Base-by-base conservation (phyloP, 805 yeast species). In the Metschnikowia rubicola region DNA sequence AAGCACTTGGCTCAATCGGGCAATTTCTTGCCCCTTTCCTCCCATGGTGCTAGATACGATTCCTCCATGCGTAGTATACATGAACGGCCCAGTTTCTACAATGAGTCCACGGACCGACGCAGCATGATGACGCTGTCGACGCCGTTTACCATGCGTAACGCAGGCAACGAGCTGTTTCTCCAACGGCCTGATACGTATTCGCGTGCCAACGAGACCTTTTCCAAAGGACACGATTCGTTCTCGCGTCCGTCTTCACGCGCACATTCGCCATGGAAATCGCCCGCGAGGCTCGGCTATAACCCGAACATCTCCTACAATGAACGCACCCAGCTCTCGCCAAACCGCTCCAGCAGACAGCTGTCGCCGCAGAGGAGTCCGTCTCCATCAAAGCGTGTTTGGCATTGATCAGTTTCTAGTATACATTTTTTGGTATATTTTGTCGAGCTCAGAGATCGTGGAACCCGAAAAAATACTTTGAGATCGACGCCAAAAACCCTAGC, bases 391-490 rank as follows among this genome's bases (percentile, higher is more conserved):
- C 50, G 59, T 17, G 46, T 41, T 13, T 55, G 59, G 59, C 56
- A 49, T 37, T 55, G 34, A 47, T 13, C 35, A 4, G n/a, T 37
- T 38, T 44, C 43, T 44, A 38, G 39, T 44, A 35, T 39, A 39
- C 37, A 32, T 26, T 17, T 30, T 8, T 34, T 38, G 10, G 15
- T 29, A 8, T 29, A 26, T 3, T 3, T 19, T 11, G 5, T 13
- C 15, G 26, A 28, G 30, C 35, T 50, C 63, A 73, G 52, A 73
- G 64, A 47, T 72, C 77, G 54, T 71, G 70, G 54, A 72, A 71
- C 2, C 77, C 77, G 59, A 73, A 73, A 32, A 73, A 56, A 48
- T 57, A 68, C 53, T 63, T 68, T 39, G 68, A 56, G 12, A 67
- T 47, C 6, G 66, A 58, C 17, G 68, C 73, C 48, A 64, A 38